Base-by-base conservation (phyloP, 2,329 filamentous ascomycete species). In the Helicocarpus griseus region DNA sequence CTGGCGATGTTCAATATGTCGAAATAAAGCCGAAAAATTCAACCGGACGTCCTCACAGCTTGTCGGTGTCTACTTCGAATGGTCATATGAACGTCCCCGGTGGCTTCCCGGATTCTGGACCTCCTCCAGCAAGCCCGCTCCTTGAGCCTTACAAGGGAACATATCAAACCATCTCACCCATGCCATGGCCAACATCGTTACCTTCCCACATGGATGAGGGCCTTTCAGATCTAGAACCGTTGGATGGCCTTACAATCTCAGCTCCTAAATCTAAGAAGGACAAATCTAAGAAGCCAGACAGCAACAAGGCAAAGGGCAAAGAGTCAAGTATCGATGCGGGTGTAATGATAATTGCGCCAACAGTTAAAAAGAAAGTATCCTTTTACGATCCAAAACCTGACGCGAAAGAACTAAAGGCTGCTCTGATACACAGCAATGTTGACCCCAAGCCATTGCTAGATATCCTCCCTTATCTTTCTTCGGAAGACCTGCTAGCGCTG, bases 71-170 rank as follows among this genome's bases (percentile, higher is more conserved):
- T 5, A 65, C 68, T n/a, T 63, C 64, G 50, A 70, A 66, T 41
- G 64, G 71, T 1, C 62, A 66, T 1, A 67, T 70, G 33, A 55
- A 57, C 17, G 54, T 54, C 19, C 63, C 61, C 9, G 63, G 63
- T 7, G 59, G 59, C 39, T 58, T 56, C 38, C 52, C 61, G 22
- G 63, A 65, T 41, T 60, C 61, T 5, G 68, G 63, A 31, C 65
- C 76, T 41, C 79, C 88, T 1, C 88, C 89, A 0, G 81, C 81
- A 1, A 95, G 89, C 56, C 93, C 91, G 0, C 75, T 97, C 47
- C 80, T 95, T 1, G 91, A 97, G 69, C 85, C 93, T 0, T 97
- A 97, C 69, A 86, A 85, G 56, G 91, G 91, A 36, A 95, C 90
- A 0, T 97, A 95, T 61, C 91, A 97, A 68, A 88, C 87, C 53